phyloP scores from a whole-genome alignment of 192 early-diverging fungal genomes.

The Coemansia asiatica region DNA sequence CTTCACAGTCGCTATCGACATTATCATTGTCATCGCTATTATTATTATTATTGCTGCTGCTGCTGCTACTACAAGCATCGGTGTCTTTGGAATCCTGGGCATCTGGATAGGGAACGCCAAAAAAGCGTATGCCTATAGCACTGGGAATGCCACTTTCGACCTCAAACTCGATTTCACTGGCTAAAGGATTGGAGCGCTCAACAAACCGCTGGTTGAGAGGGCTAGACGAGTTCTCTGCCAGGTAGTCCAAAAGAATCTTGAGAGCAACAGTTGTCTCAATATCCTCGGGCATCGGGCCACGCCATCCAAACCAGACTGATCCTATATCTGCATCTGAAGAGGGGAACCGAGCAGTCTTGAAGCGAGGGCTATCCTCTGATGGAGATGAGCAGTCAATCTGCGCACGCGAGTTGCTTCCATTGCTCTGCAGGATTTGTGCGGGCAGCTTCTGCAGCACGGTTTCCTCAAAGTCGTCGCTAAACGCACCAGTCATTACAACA shows the following conservation, averaged over 20 bases:
- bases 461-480: conserved; percentile 45
- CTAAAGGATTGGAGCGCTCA: conserved; percentile 65
- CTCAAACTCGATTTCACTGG: conserved; percentile 62
- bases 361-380: background rate
- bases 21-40: conserved; percentile 25
- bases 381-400: conserved; percentile 33
- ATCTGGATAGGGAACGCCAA: conserved; percentile 56
- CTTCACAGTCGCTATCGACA: conserved; percentile 23
- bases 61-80: background rate
- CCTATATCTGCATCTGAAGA: conserved; percentile 65
- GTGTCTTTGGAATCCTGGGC: background rate
- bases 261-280: conserved; percentile 61
- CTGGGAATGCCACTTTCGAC: conserved; percentile 58
- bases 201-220: conserved; percentile 78
- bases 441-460: conserved; percentile 40
- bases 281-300: conserved; percentile 68
- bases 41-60: conserved; percentile 24
- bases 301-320: conserved; percentile 69
- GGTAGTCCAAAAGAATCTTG: conserved; percentile 70
- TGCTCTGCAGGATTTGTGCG: conserved; percentile 20
- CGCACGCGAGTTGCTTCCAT: conserved; percentile 24
- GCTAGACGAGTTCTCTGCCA: conserved; percentile 69
- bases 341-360: conserved; percentile 51
- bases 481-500: conserved; percentile 63
- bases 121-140: conserved; percentile 64